These are phyloP conservation scores for Coniella lustricola DNA, from an alignment of 2,329 filamentous ascomycete genomes.

Conservation along the genomic window DNA sequence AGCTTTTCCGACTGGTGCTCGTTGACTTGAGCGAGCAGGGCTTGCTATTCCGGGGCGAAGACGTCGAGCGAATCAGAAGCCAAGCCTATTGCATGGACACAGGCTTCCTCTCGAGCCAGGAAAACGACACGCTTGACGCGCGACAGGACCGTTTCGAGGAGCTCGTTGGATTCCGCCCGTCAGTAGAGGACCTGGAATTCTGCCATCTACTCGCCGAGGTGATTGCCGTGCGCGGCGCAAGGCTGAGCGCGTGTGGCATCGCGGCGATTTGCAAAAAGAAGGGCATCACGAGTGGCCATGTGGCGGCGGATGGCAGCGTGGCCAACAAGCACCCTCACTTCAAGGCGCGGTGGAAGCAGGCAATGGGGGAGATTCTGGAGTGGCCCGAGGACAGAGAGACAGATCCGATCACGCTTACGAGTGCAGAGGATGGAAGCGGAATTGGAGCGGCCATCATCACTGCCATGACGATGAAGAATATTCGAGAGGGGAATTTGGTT, in stretches of 20 bases:
- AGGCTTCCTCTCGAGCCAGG: constrained; percentile 58
- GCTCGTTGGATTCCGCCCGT: constrained; percentile 65
- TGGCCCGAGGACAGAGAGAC: constrained; percentile 63
- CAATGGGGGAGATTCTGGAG: constrained; percentile 90
- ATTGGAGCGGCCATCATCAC: constrained; percentile 70
- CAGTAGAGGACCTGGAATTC: constrained; percentile 76
- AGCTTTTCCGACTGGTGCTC: constrained; percentile 85
- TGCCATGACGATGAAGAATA: constrained; percentile 25
- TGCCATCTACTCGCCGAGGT: constrained; percentile 87
- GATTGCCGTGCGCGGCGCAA: constrained; percentile 88
- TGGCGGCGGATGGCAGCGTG: constrained; percentile 92
- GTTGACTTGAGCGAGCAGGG: constrained; percentile 69
- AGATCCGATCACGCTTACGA: constrained; percentile 60
- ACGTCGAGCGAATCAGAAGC: constrained; percentile 73
- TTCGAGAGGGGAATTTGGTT: constrained; percentile 8
- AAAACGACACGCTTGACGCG: constrained; percentile 80
- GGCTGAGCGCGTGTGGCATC: constrained; percentile 88
- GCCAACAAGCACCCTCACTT: constrained; percentile 99
- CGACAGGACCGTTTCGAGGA: constrained; percentile 74
- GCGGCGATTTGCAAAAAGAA: constrained; percentile 98
- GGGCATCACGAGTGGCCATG: constrained; percentile 77
- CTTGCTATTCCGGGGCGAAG: constrained; percentile 76
- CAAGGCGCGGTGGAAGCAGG: constrained; percentile 83
- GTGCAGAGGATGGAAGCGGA: constrained; percentile 68
- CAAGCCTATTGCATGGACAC: constrained; percentile 83